phyloP scores from a whole-genome alignment of 306 rosid genomes.

The Rubus parviflorus region DNA sequence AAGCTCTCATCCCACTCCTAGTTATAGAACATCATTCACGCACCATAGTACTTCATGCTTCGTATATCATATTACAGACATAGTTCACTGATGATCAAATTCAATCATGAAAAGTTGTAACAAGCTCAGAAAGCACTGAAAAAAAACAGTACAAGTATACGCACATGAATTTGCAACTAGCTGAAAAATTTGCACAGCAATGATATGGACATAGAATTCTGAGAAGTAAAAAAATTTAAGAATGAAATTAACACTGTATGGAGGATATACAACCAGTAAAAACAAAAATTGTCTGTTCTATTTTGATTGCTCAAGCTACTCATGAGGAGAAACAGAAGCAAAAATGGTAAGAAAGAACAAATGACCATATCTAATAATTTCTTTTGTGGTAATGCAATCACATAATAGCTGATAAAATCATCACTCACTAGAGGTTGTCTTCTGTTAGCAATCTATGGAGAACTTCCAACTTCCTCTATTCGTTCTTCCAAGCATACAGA shows the following conservation, averaged over 20 bases:
- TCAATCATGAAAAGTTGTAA: not conserved
- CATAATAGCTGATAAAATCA: slow-evolving; percentile 43
- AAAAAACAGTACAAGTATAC: not conserved
- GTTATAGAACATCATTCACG: not conserved
- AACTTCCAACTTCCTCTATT: slow-evolving; percentile 47
- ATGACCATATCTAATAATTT: slow-evolving; percentile 38
- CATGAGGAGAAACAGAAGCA: slow-evolving; percentile 27
- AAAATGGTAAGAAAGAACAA: slow-evolving; percentile 39
- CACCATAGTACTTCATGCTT: not conserved
- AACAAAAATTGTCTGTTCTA: slow-evolving; percentile 40
- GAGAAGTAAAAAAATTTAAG: slow-evolving; percentile 21
- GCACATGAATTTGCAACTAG: slow-evolving; percentile 3
- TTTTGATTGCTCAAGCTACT: slow-evolving; percentile 48
- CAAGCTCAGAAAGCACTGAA: not conserved
- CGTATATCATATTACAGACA: not conserved
- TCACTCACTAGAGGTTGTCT: slow-evolving; percentile 48
- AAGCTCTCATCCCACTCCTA: not conserved
- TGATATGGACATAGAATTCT: slow-evolving; percentile 14
- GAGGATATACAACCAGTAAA: slow-evolving; percentile 56
- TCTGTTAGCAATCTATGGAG: slow-evolving; percentile 56
- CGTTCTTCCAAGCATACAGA: slow-evolving; percentile 89
- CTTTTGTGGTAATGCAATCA: slow-evolving; percentile 45
- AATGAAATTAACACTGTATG: slow-evolving; percentile 43
- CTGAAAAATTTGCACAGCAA: not conserved
- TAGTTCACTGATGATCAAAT: not conserved